phyloP scores from a whole-genome alignment of 2,329 filamentous ascomycete genomes.

The Venturia oleaginea region DNA sequence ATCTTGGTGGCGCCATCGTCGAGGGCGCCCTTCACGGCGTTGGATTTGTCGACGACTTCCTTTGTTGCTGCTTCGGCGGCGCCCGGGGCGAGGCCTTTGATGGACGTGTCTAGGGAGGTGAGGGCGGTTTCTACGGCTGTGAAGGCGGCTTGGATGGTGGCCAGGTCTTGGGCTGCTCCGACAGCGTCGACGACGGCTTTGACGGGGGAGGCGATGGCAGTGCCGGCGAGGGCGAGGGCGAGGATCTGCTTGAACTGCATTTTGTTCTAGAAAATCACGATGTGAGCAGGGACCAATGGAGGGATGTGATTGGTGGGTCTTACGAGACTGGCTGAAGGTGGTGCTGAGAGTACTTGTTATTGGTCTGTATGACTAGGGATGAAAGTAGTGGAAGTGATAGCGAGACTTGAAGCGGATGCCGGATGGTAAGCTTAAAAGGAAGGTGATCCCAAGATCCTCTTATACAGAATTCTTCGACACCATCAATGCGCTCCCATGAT shows the following conservation, averaged over 20 bases:
- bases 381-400: neutral
- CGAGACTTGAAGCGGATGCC: neutral
- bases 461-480: neutral
- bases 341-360: neutral
- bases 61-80: neutral
- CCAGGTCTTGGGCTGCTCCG: neutral
- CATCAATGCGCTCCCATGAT: neutral
- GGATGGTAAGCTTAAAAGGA: neutral
- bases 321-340: neutral
- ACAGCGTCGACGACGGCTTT: conserved; percentile 3
- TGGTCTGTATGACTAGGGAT: no score
- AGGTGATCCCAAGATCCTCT: neutral
- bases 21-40: conserved; percentile 6
- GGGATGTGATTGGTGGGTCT: neutral
- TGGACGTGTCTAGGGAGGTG: conserved; percentile 5
- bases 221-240: conserved; percentile 3
- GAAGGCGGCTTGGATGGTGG: conserved; percentile 5
- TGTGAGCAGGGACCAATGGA: neutral
- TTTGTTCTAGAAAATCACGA: neutral
- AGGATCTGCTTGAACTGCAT: conserved; percentile 11
- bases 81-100: neutral
- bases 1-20: conserved; percentile 3
- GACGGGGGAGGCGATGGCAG: conserved; percentile 3
- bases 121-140: neutral
- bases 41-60: neutral